A percentile compares a stretch with the other conserved stretches of the same genome.
These are phyloP conservation scores for Cutaneotrichosporon cutaneum DNA, from an alignment of 1,284 basidiomycete species.

Conservation along the genomic window DNA sequence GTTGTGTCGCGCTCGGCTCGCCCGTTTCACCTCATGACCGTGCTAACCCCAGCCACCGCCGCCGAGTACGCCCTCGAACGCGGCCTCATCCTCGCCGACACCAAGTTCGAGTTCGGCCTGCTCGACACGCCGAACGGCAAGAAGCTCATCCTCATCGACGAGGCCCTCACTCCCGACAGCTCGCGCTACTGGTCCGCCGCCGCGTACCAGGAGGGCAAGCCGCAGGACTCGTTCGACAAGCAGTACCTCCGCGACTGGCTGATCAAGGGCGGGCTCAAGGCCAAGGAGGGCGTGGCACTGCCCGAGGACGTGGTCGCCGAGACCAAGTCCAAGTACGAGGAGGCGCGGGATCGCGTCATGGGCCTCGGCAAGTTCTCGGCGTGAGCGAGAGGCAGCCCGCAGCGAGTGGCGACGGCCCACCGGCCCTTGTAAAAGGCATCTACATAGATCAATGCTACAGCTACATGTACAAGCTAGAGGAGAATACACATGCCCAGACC, in stretches of 20 bases:
- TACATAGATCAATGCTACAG: not conserved
- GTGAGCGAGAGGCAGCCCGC: not conserved
- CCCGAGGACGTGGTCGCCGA: constrained; percentile 72
- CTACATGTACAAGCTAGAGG: not conserved
- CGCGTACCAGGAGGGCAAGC: constrained; percentile 69
- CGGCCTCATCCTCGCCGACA: constrained; percentile 95
- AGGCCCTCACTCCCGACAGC: constrained; percentile 94
- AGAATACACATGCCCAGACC: not conserved
- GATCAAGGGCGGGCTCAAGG: constrained; percentile 66
- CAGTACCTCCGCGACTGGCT: constrained; percentile 94
- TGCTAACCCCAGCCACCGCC: constrained; percentile 57
- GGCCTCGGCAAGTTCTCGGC: constrained; percentile 45
- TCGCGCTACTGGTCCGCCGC: constrained; percentile 91
- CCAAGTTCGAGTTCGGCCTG: constrained; percentile 86
- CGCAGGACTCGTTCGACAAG: constrained; percentile 94
- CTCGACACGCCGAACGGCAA: constrained; percentile 54
- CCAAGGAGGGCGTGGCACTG: constrained; percentile 72
- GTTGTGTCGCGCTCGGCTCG: not conserved
- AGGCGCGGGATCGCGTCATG: constrained; percentile 70
- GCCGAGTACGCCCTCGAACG: constrained; percentile 71
- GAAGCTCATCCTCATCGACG: constrained; percentile 85
- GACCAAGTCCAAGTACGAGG: constrained; percentile 73
- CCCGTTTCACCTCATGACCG: not conserved
- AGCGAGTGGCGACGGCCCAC: not conserved
- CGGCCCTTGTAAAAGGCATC: not conserved